These are phyloP conservation scores for Beauveria australis DNA, from an alignment of 2,329 filamentous ascomycete species.

Conservation along the genomic window DNA sequence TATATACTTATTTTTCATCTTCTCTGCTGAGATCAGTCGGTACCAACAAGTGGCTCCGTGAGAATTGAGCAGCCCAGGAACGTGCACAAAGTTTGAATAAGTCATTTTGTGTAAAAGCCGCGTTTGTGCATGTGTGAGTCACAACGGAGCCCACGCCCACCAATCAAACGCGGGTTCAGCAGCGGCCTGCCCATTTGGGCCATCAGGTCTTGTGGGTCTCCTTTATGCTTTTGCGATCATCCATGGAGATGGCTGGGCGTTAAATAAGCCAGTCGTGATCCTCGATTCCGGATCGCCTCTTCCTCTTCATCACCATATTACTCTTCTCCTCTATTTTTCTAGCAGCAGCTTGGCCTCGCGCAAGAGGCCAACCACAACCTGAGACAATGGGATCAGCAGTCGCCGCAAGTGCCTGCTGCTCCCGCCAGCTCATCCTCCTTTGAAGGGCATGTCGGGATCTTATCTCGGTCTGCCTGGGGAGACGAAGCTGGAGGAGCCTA, in stretches of 20 bases:
- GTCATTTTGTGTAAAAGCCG: too few relatives aligned
- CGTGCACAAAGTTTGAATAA: too few relatives aligned
- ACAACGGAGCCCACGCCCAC: too few relatives aligned
- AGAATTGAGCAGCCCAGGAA: too few relatives aligned
- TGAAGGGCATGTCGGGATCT: neutral
- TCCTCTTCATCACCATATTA: neutral
- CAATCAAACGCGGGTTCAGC: too few relatives aligned
- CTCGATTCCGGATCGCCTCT: neutral
- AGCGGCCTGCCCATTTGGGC: too few relatives aligned
- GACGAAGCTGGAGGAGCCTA: slow-evolving; percentile 1
- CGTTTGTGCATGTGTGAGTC: too few relatives aligned
- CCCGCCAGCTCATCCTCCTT: slow-evolving; percentile 10
- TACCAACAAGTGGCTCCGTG: too few relatives aligned
- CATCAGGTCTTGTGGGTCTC: too few relatives aligned
- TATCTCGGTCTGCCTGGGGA: slow-evolving; percentile 7
- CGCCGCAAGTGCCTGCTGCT: slow-evolving; percentile 2
- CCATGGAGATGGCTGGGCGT: neutral
- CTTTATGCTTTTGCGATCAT: too few relatives aligned
- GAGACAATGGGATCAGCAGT: slow-evolving; percentile 10
- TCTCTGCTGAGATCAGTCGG: too few relatives aligned
- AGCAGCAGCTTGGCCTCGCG: slow-evolving; percentile 9
- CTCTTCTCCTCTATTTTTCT: neutral
- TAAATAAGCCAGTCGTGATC: neutral
- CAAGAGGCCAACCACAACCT: slow-evolving; percentile 9
- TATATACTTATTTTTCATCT: too few relatives aligned